Evolutionary conservation across 2,329 filamentous ascomycete species (phyloP).

Genomic region (Xylaria sp.): DNA sequence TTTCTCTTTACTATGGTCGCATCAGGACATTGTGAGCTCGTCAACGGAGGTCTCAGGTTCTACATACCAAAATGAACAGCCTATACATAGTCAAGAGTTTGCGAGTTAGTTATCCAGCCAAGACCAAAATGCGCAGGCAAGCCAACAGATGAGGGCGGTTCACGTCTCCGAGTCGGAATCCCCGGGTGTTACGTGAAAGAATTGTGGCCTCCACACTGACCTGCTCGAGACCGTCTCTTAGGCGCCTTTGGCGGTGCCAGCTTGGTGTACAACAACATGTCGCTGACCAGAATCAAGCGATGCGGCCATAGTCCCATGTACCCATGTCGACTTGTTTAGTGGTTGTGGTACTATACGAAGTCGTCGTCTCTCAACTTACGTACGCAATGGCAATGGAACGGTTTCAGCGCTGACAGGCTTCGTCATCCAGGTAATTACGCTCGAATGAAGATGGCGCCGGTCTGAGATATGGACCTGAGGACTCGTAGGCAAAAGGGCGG

Average conservation of each 20-base stretch:
- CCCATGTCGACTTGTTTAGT: slow-evolving; percentile 2
- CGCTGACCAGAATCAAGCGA: slow-evolving; percentile 25
- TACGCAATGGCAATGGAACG: not conserved
- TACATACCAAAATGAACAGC: slow-evolving; percentile 57
- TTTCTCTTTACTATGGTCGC: slow-evolving; percentile 53
- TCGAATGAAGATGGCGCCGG: not conserved
- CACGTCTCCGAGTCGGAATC: too few species aligned
- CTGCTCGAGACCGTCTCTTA: slow-evolving; percentile 62
- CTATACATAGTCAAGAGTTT: slow-evolving; percentile 37
- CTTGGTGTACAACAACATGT: slow-evolving; percentile 62
- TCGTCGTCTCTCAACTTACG: slow-evolving; percentile 17
- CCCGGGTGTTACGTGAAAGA: not conserved
- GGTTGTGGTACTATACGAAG: slow-evolving; percentile 1
- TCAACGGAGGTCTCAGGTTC: slow-evolving; percentile 8
- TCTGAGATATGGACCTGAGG: not conserved
- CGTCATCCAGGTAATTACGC: not conserved
- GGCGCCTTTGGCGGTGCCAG: slow-evolving; percentile 60
- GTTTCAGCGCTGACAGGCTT: too few species aligned
- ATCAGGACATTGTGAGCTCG: slow-evolving; percentile 24
- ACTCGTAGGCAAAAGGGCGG: not conserved
- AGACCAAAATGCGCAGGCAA: slow-evolving; percentile 4
- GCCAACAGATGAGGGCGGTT: not conserved
- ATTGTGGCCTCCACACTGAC: slow-evolving; percentile 43
- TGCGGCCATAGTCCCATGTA: slow-evolving; percentile 21
- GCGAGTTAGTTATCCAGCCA: slow-evolving; percentile 29